phyloP scores from a whole-genome alignment of 805 yeast species.

The Metschnikowia arizonensis region DNA sequence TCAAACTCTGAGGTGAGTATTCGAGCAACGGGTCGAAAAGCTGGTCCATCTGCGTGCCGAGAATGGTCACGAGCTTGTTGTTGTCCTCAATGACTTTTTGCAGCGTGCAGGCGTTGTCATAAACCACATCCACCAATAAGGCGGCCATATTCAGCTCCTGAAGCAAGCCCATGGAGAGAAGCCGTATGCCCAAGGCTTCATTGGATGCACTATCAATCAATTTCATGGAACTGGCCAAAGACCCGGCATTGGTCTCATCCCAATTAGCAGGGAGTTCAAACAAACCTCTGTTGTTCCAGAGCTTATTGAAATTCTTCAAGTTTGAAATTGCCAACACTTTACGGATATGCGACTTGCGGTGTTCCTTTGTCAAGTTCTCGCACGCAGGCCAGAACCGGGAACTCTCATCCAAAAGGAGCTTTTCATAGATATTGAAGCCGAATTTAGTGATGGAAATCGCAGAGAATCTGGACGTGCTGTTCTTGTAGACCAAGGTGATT shows the following conservation, averaged over 20 bases:
- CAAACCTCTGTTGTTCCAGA: conserved; percentile 38
- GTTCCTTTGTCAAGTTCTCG: conserved; percentile 52
- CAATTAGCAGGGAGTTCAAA: conserved; percentile 40
- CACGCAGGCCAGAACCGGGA: conserved; percentile 80
- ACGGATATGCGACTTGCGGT: conserved; percentile 56
- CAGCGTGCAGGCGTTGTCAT: conserved; percentile 43
- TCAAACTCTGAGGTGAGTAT: conserved; percentile 87
- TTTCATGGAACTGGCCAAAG: conserved; percentile 62
- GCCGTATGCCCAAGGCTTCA: conserved; percentile 48
- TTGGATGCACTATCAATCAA: conserved; percentile 54
- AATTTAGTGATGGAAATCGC: conserved; percentile 56
- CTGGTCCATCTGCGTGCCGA: conserved; percentile 86
- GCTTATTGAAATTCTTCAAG: conserved; percentile 60
- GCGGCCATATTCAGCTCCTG: conserved; percentile 50
- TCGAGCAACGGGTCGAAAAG: conserved; percentile 86
- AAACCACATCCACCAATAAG: conserved; percentile 67
- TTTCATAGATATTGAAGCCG: conserved; percentile 52
- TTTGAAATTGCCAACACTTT: conserved; percentile 72
- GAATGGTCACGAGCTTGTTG: conserved; percentile 66
- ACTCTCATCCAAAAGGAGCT: conserved; percentile 16
- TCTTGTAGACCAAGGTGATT: conserved; percentile 48
- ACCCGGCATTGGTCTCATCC: conserved; percentile 87
- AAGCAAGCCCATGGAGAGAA: conserved; percentile 56
- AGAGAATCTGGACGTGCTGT: conserved; percentile 43
- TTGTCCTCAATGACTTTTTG: conserved; percentile 52